phyloP scores from a whole-genome alignment of 1,284 basidiomycete genomes.

The Fomitopsis pinicola region DNA sequence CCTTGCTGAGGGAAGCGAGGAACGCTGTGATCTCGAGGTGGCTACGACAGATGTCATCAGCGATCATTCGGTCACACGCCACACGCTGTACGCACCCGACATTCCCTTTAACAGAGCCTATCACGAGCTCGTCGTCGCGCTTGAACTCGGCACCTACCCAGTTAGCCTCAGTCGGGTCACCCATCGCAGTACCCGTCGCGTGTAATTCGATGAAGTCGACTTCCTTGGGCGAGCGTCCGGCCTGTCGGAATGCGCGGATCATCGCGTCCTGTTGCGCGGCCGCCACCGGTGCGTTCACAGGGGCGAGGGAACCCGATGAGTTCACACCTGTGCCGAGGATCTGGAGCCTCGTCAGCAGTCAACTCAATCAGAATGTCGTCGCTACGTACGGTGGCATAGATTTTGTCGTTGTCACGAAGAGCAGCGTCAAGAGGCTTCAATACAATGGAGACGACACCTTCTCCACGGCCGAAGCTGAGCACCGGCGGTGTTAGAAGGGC shows the following conservation, averaged over 20 bases:
- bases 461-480: constrained; percentile 21
- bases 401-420: constrained; percentile 22
- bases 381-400: constrained; percentile 22
- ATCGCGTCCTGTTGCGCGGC: constrained; percentile 34
- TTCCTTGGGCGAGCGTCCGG: constrained; percentile 22
- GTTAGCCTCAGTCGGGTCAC: constrained; percentile 48
- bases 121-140: constrained; percentile 26
- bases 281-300: constrained; percentile 35
- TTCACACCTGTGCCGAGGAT: constrained; percentile 38
- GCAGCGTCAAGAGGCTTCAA: constrained; percentile 24
- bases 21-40: constrained; percentile 41
- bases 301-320: constrained; percentile 32
- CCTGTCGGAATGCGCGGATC: constrained; percentile 25
- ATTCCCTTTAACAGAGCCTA: constrained; percentile 46
- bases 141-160: constrained; percentile 37
- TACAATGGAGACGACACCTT: constrained; percentile 23
- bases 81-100: constrained; percentile 32
- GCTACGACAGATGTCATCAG: constrained; percentile 37
- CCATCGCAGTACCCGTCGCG: constrained; percentile 35
- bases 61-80: constrained; percentile 14
- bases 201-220: constrained; percentile 1
- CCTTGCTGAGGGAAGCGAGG: constrained; percentile 39
- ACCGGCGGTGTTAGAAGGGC: background rate
- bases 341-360: constrained; percentile 15
- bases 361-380: background rate